A percentile compares a stretch with the other conserved stretches of the same genome.
Evolutionary conservation across 1,139 yeast genomes (phyloP).

Genomic region (Cylindricascospora bacillispora): DNA sequence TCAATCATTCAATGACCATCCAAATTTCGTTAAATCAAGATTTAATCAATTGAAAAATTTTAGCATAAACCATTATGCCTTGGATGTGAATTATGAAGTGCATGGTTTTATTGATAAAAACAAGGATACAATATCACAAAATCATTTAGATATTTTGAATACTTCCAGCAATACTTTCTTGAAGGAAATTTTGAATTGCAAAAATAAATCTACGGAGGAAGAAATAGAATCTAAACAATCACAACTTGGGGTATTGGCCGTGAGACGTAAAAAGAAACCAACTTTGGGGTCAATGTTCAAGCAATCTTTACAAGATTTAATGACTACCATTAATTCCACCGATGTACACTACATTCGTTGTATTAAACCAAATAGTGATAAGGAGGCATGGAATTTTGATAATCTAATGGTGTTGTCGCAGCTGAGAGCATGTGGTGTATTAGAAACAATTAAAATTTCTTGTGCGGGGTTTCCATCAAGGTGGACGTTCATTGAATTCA

Average conservation of each 20-base stretch:
- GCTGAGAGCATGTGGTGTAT: slow-evolving; percentile 96
- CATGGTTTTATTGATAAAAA: slow-evolving; percentile 97
- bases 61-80: slow-evolving; percentile 88
- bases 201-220: slow-evolving; percentile 32
- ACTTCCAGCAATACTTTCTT: slow-evolving; percentile 57
- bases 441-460: slow-evolving; percentile 92
- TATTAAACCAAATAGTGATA: slow-evolving; percentile 92
- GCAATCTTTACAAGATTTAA: slow-evolving; percentile 81
- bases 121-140: slow-evolving; percentile 96
- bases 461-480: slow-evolving; percentile 98
- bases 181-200: slow-evolving; percentile 45
- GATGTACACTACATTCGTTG: slow-evolving; percentile 97
- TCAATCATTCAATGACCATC: slow-evolving; percentile 72
- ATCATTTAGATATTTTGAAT: slow-evolving; percentile 77
- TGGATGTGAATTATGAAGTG: slow-evolving; percentile 84
- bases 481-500: slow-evolving; percentile 93
- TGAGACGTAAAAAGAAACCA: slow-evolving; percentile 54
- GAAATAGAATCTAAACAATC: slow-evolving; percentile 38
- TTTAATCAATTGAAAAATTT: slow-evolving; percentile 92
- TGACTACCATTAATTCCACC: slow-evolving; percentile 88
- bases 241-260: slow-evolving; percentile 24
- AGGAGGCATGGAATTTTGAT: slow-evolving; percentile 94
- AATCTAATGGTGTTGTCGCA: slow-evolving; percentile 94
- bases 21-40: slow-evolving; percentile 87
- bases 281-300: slow-evolving; percentile 94